Evolutionary conservation across 768 basidiomycete species (phyloP), one percentile per base, ranked within the genome.

Genomic region (Jaapia argillacea): DNA sequence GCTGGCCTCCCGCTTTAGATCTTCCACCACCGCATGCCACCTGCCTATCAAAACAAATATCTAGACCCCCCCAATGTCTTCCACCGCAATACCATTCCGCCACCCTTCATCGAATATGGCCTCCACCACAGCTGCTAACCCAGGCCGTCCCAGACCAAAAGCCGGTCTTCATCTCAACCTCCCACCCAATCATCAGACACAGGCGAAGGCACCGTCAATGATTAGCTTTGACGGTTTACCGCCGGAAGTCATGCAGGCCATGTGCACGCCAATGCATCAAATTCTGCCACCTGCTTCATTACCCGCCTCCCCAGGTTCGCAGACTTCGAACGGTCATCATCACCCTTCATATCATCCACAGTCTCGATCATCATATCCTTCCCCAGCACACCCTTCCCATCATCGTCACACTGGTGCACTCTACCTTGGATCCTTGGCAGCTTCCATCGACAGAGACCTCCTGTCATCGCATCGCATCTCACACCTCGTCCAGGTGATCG

Each of bases 191-290:
- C 13, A 43, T 40, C 36, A 41, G 37, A 35, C 27, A 35, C 14
- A 25, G 20, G 23, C 41, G 24, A 18, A 37, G 44, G 13, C 36
- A 39, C 45, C 46, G 43, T 38, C 39, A 21, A 86, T 86, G 84
- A 86, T 87, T 57, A 77, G 83, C 42, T 85, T 86, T 69, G 83
- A 86, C 58, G 74, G 69, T 44, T 65, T 86, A 48, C 70, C 83
- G 10, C 74, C 77, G 23, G 84, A 85, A 53, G 81, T 86, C 40
- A 77, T 82, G 71, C 80, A 85, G 58, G 79, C 85, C 5, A 84
- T 87, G 78, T 85, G 83, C 65, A 87, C 84, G 0, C 85, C 85
- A 0, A 85, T 87, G 85, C 84, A 87, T 62, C 71, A 73, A 49
- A 75, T 87, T 54, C 66, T 85, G 72, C 24, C 61, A 31, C 64